Conservation (phyloP, 2,329 filamentous ascomycete genomes). For the Monascus ruber region DNA sequence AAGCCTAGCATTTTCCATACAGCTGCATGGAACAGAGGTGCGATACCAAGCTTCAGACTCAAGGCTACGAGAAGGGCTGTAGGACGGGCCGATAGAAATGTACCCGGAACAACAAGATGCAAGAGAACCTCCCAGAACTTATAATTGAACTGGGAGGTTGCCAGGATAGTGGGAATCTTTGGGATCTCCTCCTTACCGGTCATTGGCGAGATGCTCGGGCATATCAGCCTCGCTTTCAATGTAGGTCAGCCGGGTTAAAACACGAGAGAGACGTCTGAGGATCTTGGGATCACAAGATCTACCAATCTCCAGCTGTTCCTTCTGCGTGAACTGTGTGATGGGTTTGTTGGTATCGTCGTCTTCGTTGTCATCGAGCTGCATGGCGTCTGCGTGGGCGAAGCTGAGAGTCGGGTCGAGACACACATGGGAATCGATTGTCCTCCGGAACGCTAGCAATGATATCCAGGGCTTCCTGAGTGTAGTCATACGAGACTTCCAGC, state of each 20-base stretch:
- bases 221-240: constrained; percentile 30
- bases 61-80: constrained; percentile 39
- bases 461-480: constrained; percentile 32
- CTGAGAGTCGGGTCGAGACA: constrained; percentile 40
- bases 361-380: constrained; percentile 5
- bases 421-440: constrained; percentile 33
- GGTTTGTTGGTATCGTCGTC: constrained; percentile 13
- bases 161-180: constrained; percentile 36
- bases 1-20: constrained; percentile 33
- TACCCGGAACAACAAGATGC: constrained; percentile 39
- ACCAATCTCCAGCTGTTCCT: constrained; percentile 41
- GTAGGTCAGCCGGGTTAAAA: constrained; percentile 38
- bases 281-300: constrained; percentile 40
- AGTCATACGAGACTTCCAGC: constrained; percentile 43
- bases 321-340: constrained; percentile 30
- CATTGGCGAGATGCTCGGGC: constrained; percentile 32
- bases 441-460: constrained; percentile 28
- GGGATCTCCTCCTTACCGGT: constrained; percentile 23
- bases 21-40: constrained; percentile 30
- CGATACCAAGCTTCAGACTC: constrained; percentile 38
- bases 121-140: constrained; percentile 41
- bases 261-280: constrained; percentile 36
- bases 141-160: constrained; percentile 20
- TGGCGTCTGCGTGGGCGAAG: constrained; percentile 14
- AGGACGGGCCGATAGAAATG: constrained; percentile 34